Conservation (phyloP, 1,284 basidiomycete species). For the Leccinum griseonigrum region DNA sequence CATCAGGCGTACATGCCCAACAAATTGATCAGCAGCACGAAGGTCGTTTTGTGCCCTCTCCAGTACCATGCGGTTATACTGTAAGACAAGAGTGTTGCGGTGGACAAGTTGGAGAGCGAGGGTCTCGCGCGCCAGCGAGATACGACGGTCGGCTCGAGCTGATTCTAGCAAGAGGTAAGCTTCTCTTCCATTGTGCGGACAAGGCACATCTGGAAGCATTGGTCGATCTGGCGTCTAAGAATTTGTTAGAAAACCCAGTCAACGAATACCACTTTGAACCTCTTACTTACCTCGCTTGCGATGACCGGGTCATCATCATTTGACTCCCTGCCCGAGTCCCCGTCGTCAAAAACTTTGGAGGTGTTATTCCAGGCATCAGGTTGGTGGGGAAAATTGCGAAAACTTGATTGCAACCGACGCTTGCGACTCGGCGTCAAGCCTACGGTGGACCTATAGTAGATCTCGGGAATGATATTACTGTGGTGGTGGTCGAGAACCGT, state of each 20-base stretch:
- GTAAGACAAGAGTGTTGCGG: neutral
- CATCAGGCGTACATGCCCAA: neutral
- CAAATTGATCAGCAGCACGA: neutral
- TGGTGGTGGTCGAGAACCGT: neutral
- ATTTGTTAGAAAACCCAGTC: neutral
- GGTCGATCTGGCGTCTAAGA: neutral
- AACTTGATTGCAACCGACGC: neutral
- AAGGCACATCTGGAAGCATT: neutral
- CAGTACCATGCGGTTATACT: neutral
- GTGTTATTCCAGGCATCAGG: neutral
- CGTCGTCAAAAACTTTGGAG: neutral
- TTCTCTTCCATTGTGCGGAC: neutral
- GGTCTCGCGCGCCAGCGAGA: neutral
- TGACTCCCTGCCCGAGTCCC: neutral
- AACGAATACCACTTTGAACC: neutral
- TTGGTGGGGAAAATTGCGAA: neutral
- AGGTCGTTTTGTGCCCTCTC: neutral
- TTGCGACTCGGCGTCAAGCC: neutral
- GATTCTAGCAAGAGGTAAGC: neutral
- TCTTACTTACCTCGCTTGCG: neutral
- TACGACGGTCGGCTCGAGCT: neutral
- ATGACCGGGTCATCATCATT: neutral
- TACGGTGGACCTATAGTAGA: neutral
- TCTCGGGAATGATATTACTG: neutral
- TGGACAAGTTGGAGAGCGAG: constrained; percentile 1